These are phyloP conservation scores for Cicer chorassanicum DNA, from an alignment of 306 rosid species.

Conservation along the genomic window DNA sequence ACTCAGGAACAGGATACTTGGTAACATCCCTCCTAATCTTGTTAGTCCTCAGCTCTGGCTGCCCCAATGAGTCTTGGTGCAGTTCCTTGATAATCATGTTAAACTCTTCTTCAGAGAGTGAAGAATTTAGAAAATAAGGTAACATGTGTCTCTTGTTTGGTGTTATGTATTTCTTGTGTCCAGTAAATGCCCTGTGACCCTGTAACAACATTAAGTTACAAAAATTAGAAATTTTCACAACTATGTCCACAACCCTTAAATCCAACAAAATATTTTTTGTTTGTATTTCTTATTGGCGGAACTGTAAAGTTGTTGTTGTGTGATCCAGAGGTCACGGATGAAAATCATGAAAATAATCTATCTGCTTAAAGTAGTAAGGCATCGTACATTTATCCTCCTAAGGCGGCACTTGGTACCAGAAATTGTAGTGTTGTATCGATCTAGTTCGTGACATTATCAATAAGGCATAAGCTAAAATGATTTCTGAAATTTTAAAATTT, in stretches of 20 bases:
- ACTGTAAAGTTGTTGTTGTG: no score
- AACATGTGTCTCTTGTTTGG: slow-evolving; percentile 97
- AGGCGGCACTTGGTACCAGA: no score
- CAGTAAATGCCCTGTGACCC: slow-evolving; percentile 91
- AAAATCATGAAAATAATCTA: no score
- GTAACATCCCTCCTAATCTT: slow-evolving; percentile 86
- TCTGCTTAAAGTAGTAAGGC: no score
- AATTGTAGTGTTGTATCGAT: no score
- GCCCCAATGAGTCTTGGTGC: slow-evolving; percentile 83
- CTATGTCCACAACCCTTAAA: neutral
- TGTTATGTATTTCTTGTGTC: slow-evolving; percentile 92
- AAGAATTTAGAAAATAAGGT: slow-evolving; percentile 68
- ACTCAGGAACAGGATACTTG: slow-evolving; percentile 81
- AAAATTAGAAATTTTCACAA: slow-evolving; percentile 14
- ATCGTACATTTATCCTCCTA: no score
- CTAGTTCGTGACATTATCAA: no score
- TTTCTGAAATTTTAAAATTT: no score
- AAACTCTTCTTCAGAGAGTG: slow-evolving; percentile 77
- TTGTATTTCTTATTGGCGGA: no score
- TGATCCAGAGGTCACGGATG: no score
- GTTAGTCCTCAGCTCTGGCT: slow-evolving; percentile 71
- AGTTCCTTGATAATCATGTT: slow-evolving; percentile 65
- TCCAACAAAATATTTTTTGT: neutral
- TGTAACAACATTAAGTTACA: slow-evolving; percentile 45
- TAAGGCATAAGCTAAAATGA: no score